Base-by-base conservation (phyloP, 2,329 filamentous ascomycete species). In the Ophiocordyceps camponoti-floridani region DNA sequence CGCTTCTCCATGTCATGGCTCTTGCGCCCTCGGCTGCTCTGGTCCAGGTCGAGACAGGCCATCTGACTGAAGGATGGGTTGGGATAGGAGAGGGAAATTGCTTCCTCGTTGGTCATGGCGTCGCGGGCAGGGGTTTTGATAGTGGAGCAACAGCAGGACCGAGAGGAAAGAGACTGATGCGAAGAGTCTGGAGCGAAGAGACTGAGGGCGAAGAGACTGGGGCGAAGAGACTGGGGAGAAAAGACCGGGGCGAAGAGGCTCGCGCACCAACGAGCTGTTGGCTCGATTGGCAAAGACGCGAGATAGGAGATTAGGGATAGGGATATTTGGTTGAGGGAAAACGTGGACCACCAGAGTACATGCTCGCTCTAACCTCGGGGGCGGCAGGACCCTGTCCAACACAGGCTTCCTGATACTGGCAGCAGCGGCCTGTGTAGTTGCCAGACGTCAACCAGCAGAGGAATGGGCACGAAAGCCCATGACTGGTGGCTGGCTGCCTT, bases 31-130 rank as follows among this genome's bases (percentile, higher is more conserved):
- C 42, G 43, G 11, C 41, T 40, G 27, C 23, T 37, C 10, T 16
- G 9, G 12, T 31, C 43, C 13, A 37, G 26, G 12, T 46, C 42
- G 16, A 43, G 41, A 18, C 40, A 42, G 16, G 47, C 52, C 41
- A 51, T 53, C 19, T 53, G 50, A 19, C 49, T 51, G 10, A 53
- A 44, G n/a, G 52, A 53, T 5, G 48, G 51, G 23, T 54, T 55
- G 16, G 51, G 51, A 27, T 55, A 55, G 3, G 53, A 47, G 3
- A 53, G 49, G 23, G 47, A 43, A 28, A 46, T 45, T 31, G 30
- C 19, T 40, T 38, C 28, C 13, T 42, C 47, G 31, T 43, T 26
- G 38, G 44, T 30, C 46, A 47, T 47, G 16, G 18, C 16, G 40
- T 41, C 14, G 12, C 12, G 12, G 16, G 2, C 18, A 11, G n/a